A percentile compares a stretch with the other conserved stretches of the same genome.
phyloP scores from a whole-genome alignment of 129 eudicot species.

The Pseudognaphalium luteoalbum region DNA sequence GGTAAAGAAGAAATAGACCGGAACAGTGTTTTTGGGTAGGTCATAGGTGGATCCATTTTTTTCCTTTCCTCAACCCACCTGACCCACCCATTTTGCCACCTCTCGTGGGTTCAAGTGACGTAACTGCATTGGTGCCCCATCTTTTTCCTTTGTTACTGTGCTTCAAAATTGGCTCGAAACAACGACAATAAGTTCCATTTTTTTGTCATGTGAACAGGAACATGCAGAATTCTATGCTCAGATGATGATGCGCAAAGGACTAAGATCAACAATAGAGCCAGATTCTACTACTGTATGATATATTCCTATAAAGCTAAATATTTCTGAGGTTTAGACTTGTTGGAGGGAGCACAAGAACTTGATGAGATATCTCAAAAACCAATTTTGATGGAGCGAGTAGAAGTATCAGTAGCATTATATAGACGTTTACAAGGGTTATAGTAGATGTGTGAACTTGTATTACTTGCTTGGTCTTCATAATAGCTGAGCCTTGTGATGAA shows the following conservation, averaged over 20 bases:
- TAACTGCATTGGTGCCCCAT: not conserved
- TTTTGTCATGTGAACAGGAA: constrained; percentile 39
- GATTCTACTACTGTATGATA: constrained; percentile 47
- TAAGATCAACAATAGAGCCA: constrained; percentile 54
- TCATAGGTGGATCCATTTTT: not conserved
- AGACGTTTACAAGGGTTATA: constrained; percentile 7
- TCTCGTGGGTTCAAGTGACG: not conserved
- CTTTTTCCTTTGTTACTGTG: constrained; percentile 1
- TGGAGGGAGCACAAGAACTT: constrained; percentile 18
- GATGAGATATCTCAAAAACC: constrained; percentile 20
- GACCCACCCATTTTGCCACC: not conserved
- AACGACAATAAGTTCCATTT: not conserved
- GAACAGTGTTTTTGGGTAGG: not conserved
- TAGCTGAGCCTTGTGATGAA: constrained; percentile 17
- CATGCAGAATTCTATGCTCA: constrained; percentile 66
- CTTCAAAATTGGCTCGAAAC: not conserved
- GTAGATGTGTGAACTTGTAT: constrained; percentile 27
- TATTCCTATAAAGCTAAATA: not conserved
- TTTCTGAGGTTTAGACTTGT: constrained; percentile 30
- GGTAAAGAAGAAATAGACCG: not conserved
- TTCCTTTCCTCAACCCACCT: not conserved
- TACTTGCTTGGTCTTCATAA: constrained; percentile 20
- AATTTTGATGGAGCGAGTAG: constrained; percentile 38
- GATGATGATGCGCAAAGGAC: constrained; percentile 51
- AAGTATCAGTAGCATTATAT: constrained; percentile 18